Evolutionary conservation across 2,329 filamentous ascomycete genomes (phyloP), one percentile per base, ranked within the genome.

Genomic region (Tothia fuscella): DNA sequence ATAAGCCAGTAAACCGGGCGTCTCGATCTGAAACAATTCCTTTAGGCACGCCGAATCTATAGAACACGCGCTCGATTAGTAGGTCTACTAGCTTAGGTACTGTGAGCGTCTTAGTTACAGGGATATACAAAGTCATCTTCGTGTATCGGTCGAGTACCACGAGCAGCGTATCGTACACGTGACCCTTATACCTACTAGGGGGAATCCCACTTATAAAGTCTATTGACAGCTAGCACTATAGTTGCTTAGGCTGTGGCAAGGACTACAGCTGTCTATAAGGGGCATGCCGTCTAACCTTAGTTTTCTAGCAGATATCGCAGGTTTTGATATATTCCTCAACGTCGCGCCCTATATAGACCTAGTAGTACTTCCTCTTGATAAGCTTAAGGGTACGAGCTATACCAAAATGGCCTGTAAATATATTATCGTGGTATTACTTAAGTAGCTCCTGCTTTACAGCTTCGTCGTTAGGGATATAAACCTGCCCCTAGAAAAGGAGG

Each of bases 121-220:
- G 33, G 21, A 50, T 38, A 24, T 46, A 49, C 33, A 47, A 29
- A 1, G 40, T 40, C 43, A 47, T 49, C 34, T 57, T 57, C 6
- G 46, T 49, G 7, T 52, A 47, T 19, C 48, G 13, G 31, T 53
- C 42, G 6, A 52, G 45, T 14, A 57, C 34, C 22, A 54, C 45
- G 28, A 50, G 44, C 17, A 55, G 48, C 5, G 34, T 13, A 17
- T 53, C 28, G 16, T 46, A 51, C 21, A 16, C 30, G 24, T 19
- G 14, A 21, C 14, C 32, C 5, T 5, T 31, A 9, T 19, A 16
- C 14, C 6, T 14, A 28, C 28, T 29, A n/a, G 19, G n/a, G 13
- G 43, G 51, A 14, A 50, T 24, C 10, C 36, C 30, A 28, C 28
- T 44, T 28, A 48, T 49, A 36, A 47, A 51, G 32, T 50, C 41